Percentiles rank a stretch among this genome's conserved stretches.
These are phyloP conservation scores for Naganishia sp. DNA, from an alignment of 1,284 basidiomycete genomes.

Conservation along the genomic window DNA sequence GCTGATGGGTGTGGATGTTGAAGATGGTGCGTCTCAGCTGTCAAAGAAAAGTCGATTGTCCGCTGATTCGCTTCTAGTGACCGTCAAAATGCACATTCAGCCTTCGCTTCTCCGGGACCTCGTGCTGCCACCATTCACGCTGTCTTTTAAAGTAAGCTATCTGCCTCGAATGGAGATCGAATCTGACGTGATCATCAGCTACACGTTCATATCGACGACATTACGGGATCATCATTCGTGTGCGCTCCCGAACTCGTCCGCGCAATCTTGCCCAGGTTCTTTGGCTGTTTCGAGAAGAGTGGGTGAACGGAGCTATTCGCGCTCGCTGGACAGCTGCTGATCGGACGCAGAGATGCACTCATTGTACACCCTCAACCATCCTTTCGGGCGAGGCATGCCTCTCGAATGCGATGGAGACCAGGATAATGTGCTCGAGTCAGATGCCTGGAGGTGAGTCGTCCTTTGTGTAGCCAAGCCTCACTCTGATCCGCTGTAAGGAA, in stretches of 20 bases:
- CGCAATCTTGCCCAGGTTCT: constrained; percentile 27
- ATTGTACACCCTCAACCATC: constrained; percentile 33
- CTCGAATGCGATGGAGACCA: not conserved
- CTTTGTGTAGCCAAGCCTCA: too few relatives aligned
- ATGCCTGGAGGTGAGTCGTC: constrained; percentile 31
- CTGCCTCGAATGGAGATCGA: not conserved
- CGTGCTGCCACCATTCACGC: constrained; percentile 20
- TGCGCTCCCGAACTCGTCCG: constrained; percentile 34
- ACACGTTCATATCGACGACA: constrained; percentile 31
- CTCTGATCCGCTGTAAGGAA: not conserved
- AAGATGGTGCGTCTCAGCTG: constrained; percentile 18
- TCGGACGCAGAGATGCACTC: constrained; percentile 31
- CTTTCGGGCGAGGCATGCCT: constrained; percentile 31
- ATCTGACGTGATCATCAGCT: constrained; percentile 7
- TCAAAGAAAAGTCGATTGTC: not conserved
- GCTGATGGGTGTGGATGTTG: constrained; percentile 5
- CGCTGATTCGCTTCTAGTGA: not conserved
- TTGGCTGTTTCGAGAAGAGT: constrained; percentile 31
- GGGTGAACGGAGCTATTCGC: not conserved
- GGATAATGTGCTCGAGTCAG: constrained; percentile 1
- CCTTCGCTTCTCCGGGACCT: constrained; percentile 12
- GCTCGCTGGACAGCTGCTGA: not conserved
- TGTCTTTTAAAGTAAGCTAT: constrained; percentile 15
- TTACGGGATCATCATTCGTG: constrained; percentile 28
- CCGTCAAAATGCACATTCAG: constrained; percentile 29